These are phyloP conservation scores for Glaciozyma martinii DNA, from an alignment of 768 basidiomycete species.

Conservation along the genomic window DNA sequence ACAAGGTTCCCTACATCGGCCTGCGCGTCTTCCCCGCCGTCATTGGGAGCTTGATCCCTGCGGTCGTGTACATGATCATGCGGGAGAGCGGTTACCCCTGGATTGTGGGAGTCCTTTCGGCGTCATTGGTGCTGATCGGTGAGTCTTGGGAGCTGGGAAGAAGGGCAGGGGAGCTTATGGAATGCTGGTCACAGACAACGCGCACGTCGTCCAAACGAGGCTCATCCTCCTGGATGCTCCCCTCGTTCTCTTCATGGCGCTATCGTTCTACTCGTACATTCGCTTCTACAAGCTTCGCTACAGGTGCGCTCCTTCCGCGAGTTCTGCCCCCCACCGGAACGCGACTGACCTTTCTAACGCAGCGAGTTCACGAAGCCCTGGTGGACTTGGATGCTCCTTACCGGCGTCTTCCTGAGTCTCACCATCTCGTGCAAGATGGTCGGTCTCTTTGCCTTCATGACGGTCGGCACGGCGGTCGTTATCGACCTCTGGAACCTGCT, in stretches of 20 bases:
- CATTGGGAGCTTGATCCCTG: slow-evolving; percentile 78
- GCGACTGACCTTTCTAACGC: background rate
- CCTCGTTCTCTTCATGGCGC: slow-evolving; percentile 87
- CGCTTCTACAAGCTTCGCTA: slow-evolving; percentile 92
- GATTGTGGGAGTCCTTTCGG: slow-evolving; percentile 80
- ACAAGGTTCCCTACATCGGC: slow-evolving; percentile 86
- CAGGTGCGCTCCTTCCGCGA: slow-evolving; percentile 44
- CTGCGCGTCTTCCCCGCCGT: slow-evolving; percentile 88
- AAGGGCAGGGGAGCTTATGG: background rate
- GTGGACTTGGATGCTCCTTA: slow-evolving; percentile 89
- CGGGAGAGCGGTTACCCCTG: slow-evolving; percentile 95
- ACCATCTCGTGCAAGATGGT: slow-evolving; percentile 98
- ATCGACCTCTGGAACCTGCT: slow-evolving; percentile 92
- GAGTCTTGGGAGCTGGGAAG: slow-evolving; percentile 37
- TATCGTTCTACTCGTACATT: slow-evolving; percentile 86
- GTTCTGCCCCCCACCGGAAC: background rate
- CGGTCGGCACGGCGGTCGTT: slow-evolving; percentile 81
- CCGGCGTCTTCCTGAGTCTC: slow-evolving; percentile 88
- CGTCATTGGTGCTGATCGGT: slow-evolving; percentile 79
- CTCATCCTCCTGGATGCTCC: slow-evolving; percentile 91
- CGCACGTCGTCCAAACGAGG: slow-evolving; percentile 89
- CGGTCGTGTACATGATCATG: slow-evolving; percentile 92
- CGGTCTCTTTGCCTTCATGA: slow-evolving; percentile 78
- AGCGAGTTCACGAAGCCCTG: slow-evolving; percentile 82
- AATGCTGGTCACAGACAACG: slow-evolving; percentile 61